phyloP scores from a whole-genome alignment of 2,329 filamentous ascomycete genomes.

The Fusarium anguioides region DNA sequence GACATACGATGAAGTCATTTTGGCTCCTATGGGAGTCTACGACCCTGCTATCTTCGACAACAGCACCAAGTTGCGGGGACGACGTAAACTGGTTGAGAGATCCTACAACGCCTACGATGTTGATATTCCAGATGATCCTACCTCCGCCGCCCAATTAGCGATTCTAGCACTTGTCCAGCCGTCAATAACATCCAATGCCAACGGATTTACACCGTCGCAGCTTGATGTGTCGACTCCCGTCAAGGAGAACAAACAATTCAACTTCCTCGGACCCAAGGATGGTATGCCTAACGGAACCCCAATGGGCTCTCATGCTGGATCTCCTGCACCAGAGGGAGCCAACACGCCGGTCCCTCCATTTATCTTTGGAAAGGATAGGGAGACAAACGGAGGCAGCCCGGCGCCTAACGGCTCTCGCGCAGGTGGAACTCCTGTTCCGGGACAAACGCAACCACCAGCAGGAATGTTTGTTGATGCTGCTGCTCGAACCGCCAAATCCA shows the following conservation, averaged over 20 bases:
- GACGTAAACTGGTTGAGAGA: constrained; percentile 83
- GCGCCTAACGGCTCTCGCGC: constrained; percentile 64
- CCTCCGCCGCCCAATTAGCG: constrained; percentile 83
- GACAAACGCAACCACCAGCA: constrained; percentile 53
- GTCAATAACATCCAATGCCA: constrained; percentile 60
- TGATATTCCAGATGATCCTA: constrained; percentile 86
- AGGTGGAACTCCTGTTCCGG: constrained; percentile 57
- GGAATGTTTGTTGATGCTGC: constrained; percentile 63
- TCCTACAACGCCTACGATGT: constrained; percentile 96
- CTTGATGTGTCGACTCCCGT: constrained; percentile 67
- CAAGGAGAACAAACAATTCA: constrained; percentile 75
- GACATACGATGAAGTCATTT: constrained; percentile 93
- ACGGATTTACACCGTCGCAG: constrained; percentile 57
- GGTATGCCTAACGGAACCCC: constrained; percentile 82
- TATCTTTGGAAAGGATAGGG: constrained; percentile 61
- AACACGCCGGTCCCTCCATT: constrained; percentile 73
- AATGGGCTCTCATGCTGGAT: constrained; percentile 85
- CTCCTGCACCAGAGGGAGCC: constrained; percentile 82
- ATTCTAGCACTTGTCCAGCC: constrained; percentile 71
- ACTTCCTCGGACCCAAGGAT: constrained; percentile 69
- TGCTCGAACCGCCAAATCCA: constrained; percentile 61
- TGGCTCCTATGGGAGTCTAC: constrained; percentile 96
- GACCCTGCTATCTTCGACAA: constrained; percentile 89
- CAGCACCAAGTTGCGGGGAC: constrained; percentile 78
- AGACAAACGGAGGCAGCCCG: constrained; percentile 62